Conservation (phyloP, 2,329 filamentous ascomycete species). For the Fusarium multiceps region DNA sequence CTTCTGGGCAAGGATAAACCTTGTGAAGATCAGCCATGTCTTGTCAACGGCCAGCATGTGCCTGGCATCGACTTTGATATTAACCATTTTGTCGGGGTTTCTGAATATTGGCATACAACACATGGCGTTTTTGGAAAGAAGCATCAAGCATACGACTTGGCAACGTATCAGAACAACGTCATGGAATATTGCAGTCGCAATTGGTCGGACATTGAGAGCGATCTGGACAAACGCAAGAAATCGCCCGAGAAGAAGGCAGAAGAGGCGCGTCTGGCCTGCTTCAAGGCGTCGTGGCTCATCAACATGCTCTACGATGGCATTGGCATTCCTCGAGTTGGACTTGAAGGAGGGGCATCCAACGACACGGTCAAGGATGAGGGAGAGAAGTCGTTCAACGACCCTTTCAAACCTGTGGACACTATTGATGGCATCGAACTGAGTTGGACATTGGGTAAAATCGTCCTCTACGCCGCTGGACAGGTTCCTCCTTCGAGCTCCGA, state of each 20-base stretch:
- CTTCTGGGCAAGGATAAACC: conserved; percentile 89
- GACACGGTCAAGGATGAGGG: conserved; percentile 80
- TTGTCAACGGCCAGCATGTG: conserved; percentile 91
- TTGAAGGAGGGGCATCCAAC: conserved; percentile 72
- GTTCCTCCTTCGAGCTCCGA: conserved; percentile 70
- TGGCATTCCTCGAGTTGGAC: conserved; percentile 84
- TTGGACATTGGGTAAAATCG: conserved; percentile 97
- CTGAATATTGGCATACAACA: conserved; percentile 98
- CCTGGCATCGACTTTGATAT: conserved; percentile 96
- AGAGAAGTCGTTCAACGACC: conserved; percentile 77
- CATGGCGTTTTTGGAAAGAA: conserved; percentile 89
- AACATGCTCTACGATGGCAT: conserved; percentile 97
- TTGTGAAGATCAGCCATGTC: conserved; percentile 84
- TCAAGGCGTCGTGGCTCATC: conserved; percentile 98
- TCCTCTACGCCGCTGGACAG: conserved; percentile 92
- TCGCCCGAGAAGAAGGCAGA: conserved; percentile 80
- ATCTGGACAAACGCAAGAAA: conserved; percentile 74
- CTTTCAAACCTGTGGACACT: conserved; percentile 93
- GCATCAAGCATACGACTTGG: conserved; percentile 88
- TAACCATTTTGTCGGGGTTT: conserved; percentile 97
- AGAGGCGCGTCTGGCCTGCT: conserved; percentile 88
- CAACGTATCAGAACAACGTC: conserved; percentile 87
- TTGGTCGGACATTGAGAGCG: conserved; percentile 80
- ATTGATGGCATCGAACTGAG: conserved; percentile 92
- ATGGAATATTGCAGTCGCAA: conserved; percentile 85